Base-by-base conservation (phyloP, 2,329 filamentous ascomycete genomes). In the Monosporascus sp. region DNA sequence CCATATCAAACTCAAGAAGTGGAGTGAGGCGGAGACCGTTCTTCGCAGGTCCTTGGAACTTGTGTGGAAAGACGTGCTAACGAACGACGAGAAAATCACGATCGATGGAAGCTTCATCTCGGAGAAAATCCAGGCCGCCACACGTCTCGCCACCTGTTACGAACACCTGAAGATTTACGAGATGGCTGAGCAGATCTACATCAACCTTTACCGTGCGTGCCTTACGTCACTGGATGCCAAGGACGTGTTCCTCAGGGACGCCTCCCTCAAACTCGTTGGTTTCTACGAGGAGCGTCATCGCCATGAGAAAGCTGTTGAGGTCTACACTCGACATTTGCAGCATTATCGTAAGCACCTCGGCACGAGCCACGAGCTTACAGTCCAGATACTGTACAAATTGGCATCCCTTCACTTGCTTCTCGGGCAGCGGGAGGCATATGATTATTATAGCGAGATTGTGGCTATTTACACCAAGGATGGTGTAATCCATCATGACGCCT, bases 401-500 rank as follows among this genome's bases (percentile, higher is more conserved):
- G 66, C 66, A 0, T 55, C 56, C 7, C 60, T 64, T 34, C 66
- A 63, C 54, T 48, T 60, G 38, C 59, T 67, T 17, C 55, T 68
- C 5, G 65, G 66, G 1, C 69, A 65, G 49, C 64, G 64, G 37
- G 70, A 73, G 43, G 67, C 69, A 1, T 69, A 67, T 41, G 61
- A 60, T 2, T 69, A 69, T 58, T 73, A 73, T 52, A 61, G 64
- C 22, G 70, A 73, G 59, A 73, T 74, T 26, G 68, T 72, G 44
- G 61, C 64, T 1, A 53, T 64, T 3, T 64, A 68, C 43, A 67
- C 70, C 52, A 66, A 68, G 53, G 66, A 68, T 41, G 64, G 58
- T 4, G 56, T 71, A 47, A 69, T 67, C 48, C 71, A 74, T 7
- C 65, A 68, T 0, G 73, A 75, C 17, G 77, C 73, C 0, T 71